Evolutionary conservation across 345 rosid species (phyloP).

Genomic region (Mallotus nudiflorus): DNA sequence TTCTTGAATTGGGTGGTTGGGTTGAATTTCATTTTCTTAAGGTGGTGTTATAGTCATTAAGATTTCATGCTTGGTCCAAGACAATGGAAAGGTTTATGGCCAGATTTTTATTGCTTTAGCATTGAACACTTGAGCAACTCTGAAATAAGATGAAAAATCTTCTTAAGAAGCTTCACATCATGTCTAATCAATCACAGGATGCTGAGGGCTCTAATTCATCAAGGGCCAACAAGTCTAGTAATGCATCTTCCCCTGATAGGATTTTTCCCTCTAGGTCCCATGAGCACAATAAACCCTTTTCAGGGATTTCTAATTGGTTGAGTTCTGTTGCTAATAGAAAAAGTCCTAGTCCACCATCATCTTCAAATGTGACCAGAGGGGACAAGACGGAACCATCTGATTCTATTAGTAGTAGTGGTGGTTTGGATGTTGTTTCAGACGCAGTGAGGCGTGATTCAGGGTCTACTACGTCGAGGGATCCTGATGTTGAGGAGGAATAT

Average conservation of each 20-base stretch:
- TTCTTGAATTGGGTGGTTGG: conserved; percentile 6
- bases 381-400: conserved; percentile 52
- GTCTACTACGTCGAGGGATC: conserved; percentile 62
- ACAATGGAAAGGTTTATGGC: conserved; percentile 68
- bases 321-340: conserved; percentile 66
- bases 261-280: conserved; percentile 37
- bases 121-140: conserved; percentile 27
- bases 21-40: conserved; percentile 13
- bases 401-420: conserved; percentile 41
- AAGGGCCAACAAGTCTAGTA: conserved; percentile 51
- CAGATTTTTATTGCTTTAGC: conserved; percentile 52
- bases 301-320: conserved; percentile 81
- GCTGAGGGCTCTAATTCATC: conserved; percentile 65
- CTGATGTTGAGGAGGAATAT: conserved; percentile 82
- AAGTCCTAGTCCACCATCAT: conserved; percentile 55
- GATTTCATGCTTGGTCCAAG: conserved; percentile 56
- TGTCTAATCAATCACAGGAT: conserved; percentile 60
- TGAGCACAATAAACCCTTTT: conserved; percentile 58
- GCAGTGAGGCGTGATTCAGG: conserved; percentile 51
- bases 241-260: conserved; percentile 47
- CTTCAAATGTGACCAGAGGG: conserved; percentile 52
- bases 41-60: conserved; percentile 16
- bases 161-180: conserved; percentile 81
- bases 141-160: conserved; percentile 74
- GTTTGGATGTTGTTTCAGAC: conserved; percentile 43